Evolutionary conservation across 169 alveolate species (phyloP), one percentile per base, ranked within the genome.

Genomic region (Babesia divergens): DNA sequence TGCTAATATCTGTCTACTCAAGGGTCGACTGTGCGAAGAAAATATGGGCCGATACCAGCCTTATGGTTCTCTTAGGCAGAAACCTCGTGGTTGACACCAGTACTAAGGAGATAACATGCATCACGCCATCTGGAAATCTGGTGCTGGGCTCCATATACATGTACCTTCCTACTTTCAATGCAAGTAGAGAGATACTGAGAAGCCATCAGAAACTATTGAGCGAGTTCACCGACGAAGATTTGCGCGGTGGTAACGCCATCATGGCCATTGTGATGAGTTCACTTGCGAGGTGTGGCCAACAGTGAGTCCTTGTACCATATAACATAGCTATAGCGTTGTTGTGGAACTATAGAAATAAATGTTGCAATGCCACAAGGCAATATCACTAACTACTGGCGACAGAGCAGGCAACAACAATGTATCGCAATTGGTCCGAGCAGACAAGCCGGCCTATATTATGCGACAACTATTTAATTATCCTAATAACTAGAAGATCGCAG

Each of bases 11-110:
- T 7, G 47, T 34, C 6, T 49, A 20, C 29, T 74, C 84, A 26
- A 60, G 50, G 18, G 50, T 26, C 24, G 85, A 76, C 54, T 66
- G 75, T 29, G 59, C 85, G 7, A 76, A 54, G 74, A 26, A 29
- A 13, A 20, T 76, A 29, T 76, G 85, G 85, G 52, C 81, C 14
- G 74, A 76, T 55, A 50, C 53, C 28, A 24, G 46, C 29, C 72
- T 76, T 40, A 76, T 76, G 81, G 26, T 54, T n/a, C 55, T 76
- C 35, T 32, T 76, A 24, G 85, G 85, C 9, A 24, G 85, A 16
- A 76, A 76, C 50, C 40, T 66, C 34, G 16, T 40, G 20, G 44
- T 76, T 44, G 85, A 76, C 44, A 26, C n/a, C 26, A 2, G 18
- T 18, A 76, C 72, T 0, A 18, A 11, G 65, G 70, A 65, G 40